These are phyloP conservation scores for Pistacia atlantica DNA, from an alignment of 345 rosid species.

Conservation along the genomic window DNA sequence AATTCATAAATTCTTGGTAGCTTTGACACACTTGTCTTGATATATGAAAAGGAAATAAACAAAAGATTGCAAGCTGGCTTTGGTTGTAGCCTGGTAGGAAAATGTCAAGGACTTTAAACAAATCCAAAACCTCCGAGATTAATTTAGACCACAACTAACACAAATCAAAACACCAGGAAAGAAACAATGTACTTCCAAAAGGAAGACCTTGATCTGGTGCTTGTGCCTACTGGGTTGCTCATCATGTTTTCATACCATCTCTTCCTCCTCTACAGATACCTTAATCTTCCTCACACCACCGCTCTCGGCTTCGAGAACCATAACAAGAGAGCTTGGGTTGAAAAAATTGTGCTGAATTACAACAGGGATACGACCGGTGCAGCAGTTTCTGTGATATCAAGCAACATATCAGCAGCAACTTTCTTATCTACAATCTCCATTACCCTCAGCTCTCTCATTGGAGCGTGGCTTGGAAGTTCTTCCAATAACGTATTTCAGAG, in stretches of 20 bases:
- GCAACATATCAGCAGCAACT: conserved; percentile 67
- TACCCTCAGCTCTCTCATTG: conserved; percentile 74
- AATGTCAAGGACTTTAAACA: conserved; percentile 16
- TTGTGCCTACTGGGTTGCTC: conserved; percentile 64
- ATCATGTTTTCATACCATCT: conserved; percentile 67
- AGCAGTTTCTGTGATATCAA: conserved; percentile 51
- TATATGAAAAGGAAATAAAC: background rate
- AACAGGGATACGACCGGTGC: conserved; percentile 26
- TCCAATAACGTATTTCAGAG: conserved; percentile 38
- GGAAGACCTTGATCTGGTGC: conserved; percentile 63
- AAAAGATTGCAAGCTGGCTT: conserved; percentile 22
- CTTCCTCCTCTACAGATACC: conserved; percentile 58
- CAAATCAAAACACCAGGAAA: too few relatives aligned
- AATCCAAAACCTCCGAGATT: background rate
- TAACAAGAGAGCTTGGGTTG: conserved; percentile 78
- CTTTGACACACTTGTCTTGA: too few relatives aligned
- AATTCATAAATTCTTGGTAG: too few relatives aligned
- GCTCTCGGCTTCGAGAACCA: conserved; percentile 66
- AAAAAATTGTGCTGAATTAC: conserved; percentile 57
- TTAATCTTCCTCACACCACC: conserved; percentile 61
- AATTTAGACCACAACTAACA: too few relatives aligned
- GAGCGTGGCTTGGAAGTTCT: conserved; percentile 75
- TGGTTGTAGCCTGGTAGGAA: background rate
- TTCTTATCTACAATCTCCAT: conserved; percentile 58
- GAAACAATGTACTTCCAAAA: conserved; percentile 41